phyloP scores from a whole-genome alignment of 768 basidiomycete genomes.

The Antrodiella citrinella region DNA sequence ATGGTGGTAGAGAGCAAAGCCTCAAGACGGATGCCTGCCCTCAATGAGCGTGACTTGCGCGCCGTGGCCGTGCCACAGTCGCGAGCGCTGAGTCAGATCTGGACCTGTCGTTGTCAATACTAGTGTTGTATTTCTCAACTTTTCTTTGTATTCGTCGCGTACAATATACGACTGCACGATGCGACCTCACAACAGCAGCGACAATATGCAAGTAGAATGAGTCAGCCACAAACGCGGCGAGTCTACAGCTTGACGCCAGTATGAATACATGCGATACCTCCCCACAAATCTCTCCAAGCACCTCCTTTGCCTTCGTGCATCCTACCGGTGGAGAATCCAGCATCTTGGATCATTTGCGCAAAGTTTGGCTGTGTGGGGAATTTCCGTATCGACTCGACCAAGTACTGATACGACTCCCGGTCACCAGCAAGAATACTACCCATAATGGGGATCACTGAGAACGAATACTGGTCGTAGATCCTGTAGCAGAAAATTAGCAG shows the following conservation, averaged over 20 bases:
- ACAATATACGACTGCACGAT: not conserved
- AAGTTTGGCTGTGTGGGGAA: conserved; percentile 89
- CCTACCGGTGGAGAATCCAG: conserved; percentile 69
- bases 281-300: conserved; percentile 84
- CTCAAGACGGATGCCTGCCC: not conserved
- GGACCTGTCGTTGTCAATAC: not conserved
- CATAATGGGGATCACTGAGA: conserved; percentile 87
- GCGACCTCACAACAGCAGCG: no score
- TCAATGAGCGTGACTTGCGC: no score
- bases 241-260: conserved; percentile 69
- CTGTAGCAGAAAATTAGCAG: conserved; percentile 32
- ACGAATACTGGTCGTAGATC: conserved; percentile 91
- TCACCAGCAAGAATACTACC: conserved; percentile 97
- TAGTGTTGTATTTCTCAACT: not conserved
- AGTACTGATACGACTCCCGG: conserved; percentile 91
- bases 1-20: conserved; percentile 10
- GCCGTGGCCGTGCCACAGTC: not conserved
- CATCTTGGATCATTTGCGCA: conserved; percentile 79
- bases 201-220: no score
- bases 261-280: conserved; percentile 82
- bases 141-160: not conserved
- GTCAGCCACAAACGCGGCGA: not conserved
- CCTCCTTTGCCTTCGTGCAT: conserved; percentile 58
- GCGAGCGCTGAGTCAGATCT: not conserved
- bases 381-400: conserved; percentile 93